A percentile compares a stretch with the other conserved stretches of the same genome.
phyloP scores from a whole-genome alignment of 805 yeast genomes.

The Hagleromyces aurorensis region DNA sequence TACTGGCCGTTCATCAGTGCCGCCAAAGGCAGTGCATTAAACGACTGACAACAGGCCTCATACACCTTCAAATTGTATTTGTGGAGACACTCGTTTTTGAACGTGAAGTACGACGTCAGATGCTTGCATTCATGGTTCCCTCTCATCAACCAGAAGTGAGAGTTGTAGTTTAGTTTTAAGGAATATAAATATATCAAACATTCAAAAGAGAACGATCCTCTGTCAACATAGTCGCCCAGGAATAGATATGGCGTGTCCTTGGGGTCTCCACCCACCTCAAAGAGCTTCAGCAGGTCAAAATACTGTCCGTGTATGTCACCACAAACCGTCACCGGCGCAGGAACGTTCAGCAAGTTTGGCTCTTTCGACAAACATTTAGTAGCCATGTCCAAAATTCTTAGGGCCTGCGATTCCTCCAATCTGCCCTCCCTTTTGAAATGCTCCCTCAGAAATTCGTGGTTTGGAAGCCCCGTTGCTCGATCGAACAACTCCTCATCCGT shows the following conservation, averaged over 20 bases:
- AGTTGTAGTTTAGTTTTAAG: constrained; percentile 67
- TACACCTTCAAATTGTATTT: constrained; percentile 64
- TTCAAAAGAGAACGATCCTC: constrained; percentile 88
- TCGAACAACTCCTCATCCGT: constrained; percentile 58
- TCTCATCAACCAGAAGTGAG: constrained; percentile 69
- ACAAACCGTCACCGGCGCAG: constrained; percentile 92
- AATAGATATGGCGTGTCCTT: constrained; percentile 67
- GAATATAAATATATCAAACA: constrained; percentile 69
- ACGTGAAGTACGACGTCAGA: constrained; percentile 88
- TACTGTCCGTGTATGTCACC: constrained; percentile 98
- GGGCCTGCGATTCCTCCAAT: constrained; percentile 59
- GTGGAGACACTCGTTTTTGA: constrained; percentile 81
- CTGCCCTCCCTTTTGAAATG: constrained; percentile 82
- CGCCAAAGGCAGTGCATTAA: constrained; percentile 82
- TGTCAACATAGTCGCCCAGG: constrained; percentile 90
- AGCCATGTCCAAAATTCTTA: constrained; percentile 57
- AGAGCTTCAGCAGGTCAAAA: constrained; percentile 79
- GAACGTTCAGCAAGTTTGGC: constrained; percentile 72
- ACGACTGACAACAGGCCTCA: constrained; percentile 66
- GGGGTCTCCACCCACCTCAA: constrained; percentile 93
- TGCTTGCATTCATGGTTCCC: constrained; percentile 96
- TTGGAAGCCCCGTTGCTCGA: constrained; percentile 54
- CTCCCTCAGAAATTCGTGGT: constrained; percentile 57
- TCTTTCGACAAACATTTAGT: constrained; percentile 56
- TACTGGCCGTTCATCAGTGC: constrained; percentile 92